These are phyloP conservation scores for Parastagonospora nodorum DNA, from an alignment of 2,329 filamentous ascomycete genomes.

Conservation along the genomic window DNA sequence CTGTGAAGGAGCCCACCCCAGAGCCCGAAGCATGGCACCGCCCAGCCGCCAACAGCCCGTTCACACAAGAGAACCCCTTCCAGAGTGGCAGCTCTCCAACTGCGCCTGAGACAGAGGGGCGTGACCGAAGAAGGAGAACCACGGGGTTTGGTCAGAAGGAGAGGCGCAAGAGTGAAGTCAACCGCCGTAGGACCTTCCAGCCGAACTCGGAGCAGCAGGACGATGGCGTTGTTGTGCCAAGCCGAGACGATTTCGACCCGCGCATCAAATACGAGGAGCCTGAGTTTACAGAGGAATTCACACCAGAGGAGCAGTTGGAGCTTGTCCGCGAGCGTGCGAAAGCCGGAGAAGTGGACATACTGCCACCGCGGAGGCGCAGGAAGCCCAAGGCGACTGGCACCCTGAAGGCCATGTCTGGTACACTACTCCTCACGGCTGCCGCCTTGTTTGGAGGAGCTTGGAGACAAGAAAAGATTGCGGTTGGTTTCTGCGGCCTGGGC, in stretches of 20 bases:
- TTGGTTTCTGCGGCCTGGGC: slow-evolving; percentile 90
- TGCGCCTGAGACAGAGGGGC: slow-evolving; percentile 37
- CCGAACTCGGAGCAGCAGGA: slow-evolving; percentile 53
- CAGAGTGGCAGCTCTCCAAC: slow-evolving; percentile 80
- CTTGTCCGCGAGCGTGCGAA: slow-evolving; percentile 71
- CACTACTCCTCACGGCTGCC: slow-evolving; percentile 72
- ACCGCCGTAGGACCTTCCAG: slow-evolving; percentile 51
- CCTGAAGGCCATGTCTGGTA: slow-evolving; percentile 69
- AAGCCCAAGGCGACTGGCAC: slow-evolving; percentile 52
- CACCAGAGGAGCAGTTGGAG: slow-evolving; percentile 81
- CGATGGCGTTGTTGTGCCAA: slow-evolving; percentile 59
- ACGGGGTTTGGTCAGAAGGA: slow-evolving; percentile 49
- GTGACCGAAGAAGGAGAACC: slow-evolving; percentile 60
- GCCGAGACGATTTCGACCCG: slow-evolving; percentile 63
- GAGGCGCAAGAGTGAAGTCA: slow-evolving; percentile 49
- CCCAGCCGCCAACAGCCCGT: slow-evolving; percentile 65
- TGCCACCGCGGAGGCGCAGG: slow-evolving; percentile 44
- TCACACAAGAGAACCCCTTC: slow-evolving; percentile 90
- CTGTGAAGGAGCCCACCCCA: slow-evolving; percentile 51
- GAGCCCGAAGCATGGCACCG: slow-evolving; percentile 56
- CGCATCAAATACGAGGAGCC: slow-evolving; percentile 53
- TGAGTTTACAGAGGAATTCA: slow-evolving; percentile 88
- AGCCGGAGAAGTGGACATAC: slow-evolving; percentile 59
- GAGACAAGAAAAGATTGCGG: slow-evolving; percentile 91
- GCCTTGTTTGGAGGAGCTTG: slow-evolving; percentile 81